phyloP scores from a whole-genome alignment of 2,329 filamentous ascomycete genomes.

The Dactylellina haptotyla region DNA sequence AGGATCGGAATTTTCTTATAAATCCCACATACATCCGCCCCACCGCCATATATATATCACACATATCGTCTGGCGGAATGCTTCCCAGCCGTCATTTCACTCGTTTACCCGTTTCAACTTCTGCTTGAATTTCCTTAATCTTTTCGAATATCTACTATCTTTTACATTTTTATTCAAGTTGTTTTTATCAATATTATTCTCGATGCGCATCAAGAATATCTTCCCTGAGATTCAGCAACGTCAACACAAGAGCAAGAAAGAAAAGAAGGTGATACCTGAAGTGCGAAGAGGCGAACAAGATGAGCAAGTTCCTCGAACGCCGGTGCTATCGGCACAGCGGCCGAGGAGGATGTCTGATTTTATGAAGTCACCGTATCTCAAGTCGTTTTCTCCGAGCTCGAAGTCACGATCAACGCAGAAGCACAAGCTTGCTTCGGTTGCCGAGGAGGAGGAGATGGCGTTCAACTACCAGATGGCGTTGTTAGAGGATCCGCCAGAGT shows the following conservation, averaged over 20 bases:
- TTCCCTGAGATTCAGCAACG: constrained; percentile 49
- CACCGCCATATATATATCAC: constrained; percentile 35
- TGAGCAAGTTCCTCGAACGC: constrained; percentile 38
- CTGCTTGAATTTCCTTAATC: constrained; percentile 20
- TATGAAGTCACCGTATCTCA: constrained; percentile 45
- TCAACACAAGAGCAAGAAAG: constrained; percentile 44
- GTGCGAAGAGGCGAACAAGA: constrained; percentile 9
- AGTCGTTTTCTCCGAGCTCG: constrained; percentile 17
- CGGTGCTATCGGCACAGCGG: constrained; percentile 42
- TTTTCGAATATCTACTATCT: constrained; percentile 17
- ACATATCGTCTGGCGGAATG: constrained; percentile 39
- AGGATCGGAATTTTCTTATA: constrained; percentile 45
- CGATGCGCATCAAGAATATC: constrained; percentile 51
- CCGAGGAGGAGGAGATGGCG: constrained; percentile 47
- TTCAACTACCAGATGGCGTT: constrained; percentile 53
- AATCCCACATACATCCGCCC: constrained; percentile 33
- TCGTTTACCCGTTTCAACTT: constrained; percentile 32
- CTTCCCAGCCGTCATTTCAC: constrained; percentile 22
- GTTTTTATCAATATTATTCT: constrained; percentile 8
- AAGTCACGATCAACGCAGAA: constrained; percentile 22
- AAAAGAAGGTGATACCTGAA: constrained; percentile 20
- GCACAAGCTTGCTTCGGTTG: constrained; percentile 33
- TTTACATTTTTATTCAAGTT: constrained; percentile 9
- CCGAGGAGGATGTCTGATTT: constrained; percentile 43
- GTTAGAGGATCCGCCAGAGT: constrained; percentile 51